Evolutionary conservation across 2,329 filamentous ascomycete species (phyloP), one percentile per base, ranked within the genome.

Genomic region (Mycosphaerella sp.): DNA sequence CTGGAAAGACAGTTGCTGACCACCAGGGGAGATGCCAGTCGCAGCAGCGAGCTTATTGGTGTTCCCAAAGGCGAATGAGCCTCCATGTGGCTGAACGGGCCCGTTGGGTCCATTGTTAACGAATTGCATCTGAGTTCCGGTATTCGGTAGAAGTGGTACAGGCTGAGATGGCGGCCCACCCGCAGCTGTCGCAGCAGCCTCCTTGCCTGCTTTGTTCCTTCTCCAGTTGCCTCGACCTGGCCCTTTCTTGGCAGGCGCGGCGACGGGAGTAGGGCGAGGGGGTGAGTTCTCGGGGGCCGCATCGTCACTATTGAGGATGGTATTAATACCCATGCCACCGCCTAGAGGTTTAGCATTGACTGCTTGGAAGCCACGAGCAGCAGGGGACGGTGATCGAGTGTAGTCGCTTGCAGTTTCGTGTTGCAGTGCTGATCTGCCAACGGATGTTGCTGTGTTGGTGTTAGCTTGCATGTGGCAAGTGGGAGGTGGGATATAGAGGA

Each of bases 201-300:
- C 52, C 30, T 50, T 54, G 41, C 41, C 41, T 27, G 37, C 34
- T 34, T 64, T 66, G 51, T 70, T 71, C 17, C 73, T 69, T 9
- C 71, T 70, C 73, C 74, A 76, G 50, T 76, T 76, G 43, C 74
- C 73, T 27, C 74, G 67, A n/a, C 74, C 73, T 8, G 72, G 70
- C 1, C 73, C 72, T 58, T 75, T 75, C 55, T 63, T 67, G 9
- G 54, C 58, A 6, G 61, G 55, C 4, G 51, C 53, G 7, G 52
- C 53, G 6, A 59, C 46, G 17, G 60, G 52, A 3, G 67, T 62
- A 10, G 66, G 36, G 27, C 57, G 59, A 6, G 59, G 43, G 56
- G 36, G 62, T 52, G 27, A 66, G 58, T 12, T 57, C 59, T 55
- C 58, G 28, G 40, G 47, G 17, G 27, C 49, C 2, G 55, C 51